Base-by-base conservation (phyloP, 2,329 filamentous ascomycete genomes). In the Penicillium glabrum region DNA sequence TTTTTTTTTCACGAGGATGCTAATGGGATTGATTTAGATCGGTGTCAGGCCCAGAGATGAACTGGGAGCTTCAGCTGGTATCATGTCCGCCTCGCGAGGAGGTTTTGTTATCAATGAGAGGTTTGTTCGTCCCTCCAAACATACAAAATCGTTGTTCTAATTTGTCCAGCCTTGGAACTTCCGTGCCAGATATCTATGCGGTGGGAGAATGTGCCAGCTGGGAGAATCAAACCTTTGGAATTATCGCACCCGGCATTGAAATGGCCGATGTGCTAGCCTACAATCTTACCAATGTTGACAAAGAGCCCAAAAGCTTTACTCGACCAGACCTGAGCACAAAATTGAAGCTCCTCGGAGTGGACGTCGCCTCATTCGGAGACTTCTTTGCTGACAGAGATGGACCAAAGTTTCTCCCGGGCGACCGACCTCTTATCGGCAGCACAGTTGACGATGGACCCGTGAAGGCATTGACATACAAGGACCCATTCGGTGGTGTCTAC, bases 181-280 rank as follows among this genome's bases (percentile, higher is more conserved):
- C 85, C 31, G 73, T 82, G 4, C 79, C 85, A 0, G 86, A 89
- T 61, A 84, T 96, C 49, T 96, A 95, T 70, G 92, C 92, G 46
- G 89, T 96, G 49, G 93, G 92, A 55, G 93, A 96, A 75, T 96
- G 92, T 67, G 91, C 92, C 5, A 95, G 88, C 76, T 96, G 91
- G 90, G 83, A 93, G 61, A 88, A 86, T 63, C 89, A 95, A 73
- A 92, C 90, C 0, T 96, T 91, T 63, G 92, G 92, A 6, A 83
- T 97, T 21, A 96, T 97, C 65, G 91, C 89, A 0, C 92, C 92
- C 0, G 92, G 92, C 19, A 83, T 96, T 35, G 93, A 96, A 74
- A 96, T 96, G 90, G 93, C 93, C 0, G 92, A 96, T 64, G 87
- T 96, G 1, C 83, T 96, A 3, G 86, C 92, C 11, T 96, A 95